These are phyloP conservation scores for Xylariaceae sp. DNA, from an alignment of 2,329 filamentous ascomycete genomes.

Conservation along the genomic window DNA sequence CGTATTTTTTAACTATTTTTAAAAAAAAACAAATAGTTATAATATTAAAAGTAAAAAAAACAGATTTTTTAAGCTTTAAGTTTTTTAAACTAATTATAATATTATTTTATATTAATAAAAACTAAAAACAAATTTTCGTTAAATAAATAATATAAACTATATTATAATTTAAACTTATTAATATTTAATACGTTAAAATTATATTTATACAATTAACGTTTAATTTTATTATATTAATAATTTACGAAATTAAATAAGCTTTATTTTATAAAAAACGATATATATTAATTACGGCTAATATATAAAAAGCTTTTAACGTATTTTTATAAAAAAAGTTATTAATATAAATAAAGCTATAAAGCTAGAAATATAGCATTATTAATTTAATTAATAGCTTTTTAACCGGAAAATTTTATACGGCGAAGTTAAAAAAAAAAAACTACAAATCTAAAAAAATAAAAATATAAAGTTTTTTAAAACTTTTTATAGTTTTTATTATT, in stretches of 20 bases:
- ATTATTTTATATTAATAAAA: conserved; percentile 6
- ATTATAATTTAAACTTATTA: background rate
- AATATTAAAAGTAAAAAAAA: conserved; percentile 1
- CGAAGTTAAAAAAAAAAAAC: no score
- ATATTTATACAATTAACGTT: conserved; percentile 2
- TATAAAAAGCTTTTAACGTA: conserved; percentile 5
- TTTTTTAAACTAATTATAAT: conserved; percentile 8
- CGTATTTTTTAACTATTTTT: conserved; percentile 2
- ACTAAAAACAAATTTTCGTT: background rate
- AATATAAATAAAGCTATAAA: conserved; percentile 4
- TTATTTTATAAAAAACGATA: conserved; percentile 2
- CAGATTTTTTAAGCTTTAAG: conserved; percentile 3
- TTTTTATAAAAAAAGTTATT: conserved; percentile 7
- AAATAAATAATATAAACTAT: conserved; percentile 8
- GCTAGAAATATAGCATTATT: background rate
- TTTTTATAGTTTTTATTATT: conserved; percentile 5
- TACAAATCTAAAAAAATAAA: conserved; percentile 1
- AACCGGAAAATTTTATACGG: background rate
- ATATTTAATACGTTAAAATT: conserved; percentile 2
- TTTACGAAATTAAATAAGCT: conserved; percentile 6
- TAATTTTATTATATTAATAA: conserved; percentile 1
- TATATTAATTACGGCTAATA: conserved; percentile 5
- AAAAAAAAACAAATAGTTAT: no score
- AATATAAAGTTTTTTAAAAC: conserved; percentile 2
- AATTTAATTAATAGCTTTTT: conserved; percentile 7